Evolutionary conservation across 768 basidiomycete species (phyloP).

Genomic region (Paxillus rubicundulus): DNA sequence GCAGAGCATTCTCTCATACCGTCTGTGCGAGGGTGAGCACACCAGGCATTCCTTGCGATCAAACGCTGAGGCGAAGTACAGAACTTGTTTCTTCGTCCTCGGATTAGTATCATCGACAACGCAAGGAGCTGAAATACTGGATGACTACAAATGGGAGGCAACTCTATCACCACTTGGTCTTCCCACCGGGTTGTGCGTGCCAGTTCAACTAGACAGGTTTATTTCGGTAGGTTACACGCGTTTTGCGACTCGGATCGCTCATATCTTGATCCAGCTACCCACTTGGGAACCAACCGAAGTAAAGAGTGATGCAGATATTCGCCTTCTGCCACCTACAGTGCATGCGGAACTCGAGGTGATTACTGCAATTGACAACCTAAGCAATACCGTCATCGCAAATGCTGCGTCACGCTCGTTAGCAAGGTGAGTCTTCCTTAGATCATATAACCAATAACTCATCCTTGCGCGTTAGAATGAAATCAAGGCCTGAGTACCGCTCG

Average conservation of each 20-base stretch:
- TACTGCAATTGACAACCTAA: slow-evolving; percentile 88
- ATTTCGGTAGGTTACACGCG: slow-evolving; percentile 51
- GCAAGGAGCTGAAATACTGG: slow-evolving; percentile 89
- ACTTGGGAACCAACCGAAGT: slow-evolving; percentile 50
- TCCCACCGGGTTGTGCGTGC: slow-evolving; percentile 90
- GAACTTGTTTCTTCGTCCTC: slow-evolving; percentile 95
- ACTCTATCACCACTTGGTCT: slow-evolving; percentile 81
- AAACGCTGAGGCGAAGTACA: slow-evolving; percentile 32
- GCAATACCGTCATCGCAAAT: slow-evolving; percentile 94
- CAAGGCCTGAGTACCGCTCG: slow-evolving; percentile 66
- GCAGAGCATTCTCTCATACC: slow-evolving; percentile 87
- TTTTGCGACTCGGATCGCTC: slow-evolving; percentile 2
- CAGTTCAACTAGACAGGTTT: slow-evolving; percentile 78
- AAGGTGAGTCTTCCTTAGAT: slow-evolving; percentile 46
- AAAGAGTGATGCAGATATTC: slow-evolving; percentile 36
- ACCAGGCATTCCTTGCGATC: neutral
- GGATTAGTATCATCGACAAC: slow-evolving; percentile 89
- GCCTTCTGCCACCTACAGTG: slow-evolving; percentile 61
- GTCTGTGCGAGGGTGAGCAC: slow-evolving; percentile 87
- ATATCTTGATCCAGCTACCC: slow-evolving; percentile 54
- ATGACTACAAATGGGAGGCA: slow-evolving; percentile 92
- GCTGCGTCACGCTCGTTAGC: slow-evolving; percentile 89
- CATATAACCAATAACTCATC: neutral
- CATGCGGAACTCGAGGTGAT: slow-evolving; percentile 80
- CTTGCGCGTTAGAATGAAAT: slow-evolving; percentile 60